phyloP scores from a whole-genome alignment of 257 asterid species.

The Cordia subcordata region DNA sequence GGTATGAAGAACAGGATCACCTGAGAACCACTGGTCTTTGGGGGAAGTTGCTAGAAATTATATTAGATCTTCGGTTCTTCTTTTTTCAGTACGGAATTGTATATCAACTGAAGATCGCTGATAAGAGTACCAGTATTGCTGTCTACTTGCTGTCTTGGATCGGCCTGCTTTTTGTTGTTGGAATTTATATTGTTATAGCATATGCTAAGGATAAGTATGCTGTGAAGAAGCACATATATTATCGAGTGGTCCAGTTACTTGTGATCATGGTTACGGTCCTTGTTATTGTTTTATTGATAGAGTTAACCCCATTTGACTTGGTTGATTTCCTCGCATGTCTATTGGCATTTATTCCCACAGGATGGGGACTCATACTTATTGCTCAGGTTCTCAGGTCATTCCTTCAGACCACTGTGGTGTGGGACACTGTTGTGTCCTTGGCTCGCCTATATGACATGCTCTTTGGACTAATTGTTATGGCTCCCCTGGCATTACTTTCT shows the following conservation, averaged over 20 bases:
- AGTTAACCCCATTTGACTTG: constrained; percentile 33
- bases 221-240: constrained; percentile 63
- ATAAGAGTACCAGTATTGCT: constrained; percentile 37
- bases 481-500: constrained; percentile 72
- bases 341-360: constrained; percentile 90
- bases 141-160: constrained; percentile 94
- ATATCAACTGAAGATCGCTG: constrained; percentile 63
- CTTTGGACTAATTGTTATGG: constrained; percentile 82
- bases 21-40: constrained; percentile 90
- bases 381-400: constrained; percentile 91
- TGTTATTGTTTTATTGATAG: constrained; percentile 44
- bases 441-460: constrained; percentile 88
- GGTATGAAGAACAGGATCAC: constrained; percentile 95
- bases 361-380: constrained; percentile 90
- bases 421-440: constrained; percentile 86
- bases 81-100: constrained; percentile 94
- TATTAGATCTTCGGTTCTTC: constrained; percentile 87
- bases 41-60: constrained; percentile 89
- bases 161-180: constrained; percentile 48
- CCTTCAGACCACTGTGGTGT: constrained; percentile 67
- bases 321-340: constrained; percentile 65
- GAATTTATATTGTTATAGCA: constrained; percentile 50
- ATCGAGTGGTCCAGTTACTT: constrained; percentile 76
- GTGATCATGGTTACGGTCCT: constrained; percentile 48
- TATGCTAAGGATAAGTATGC: constrained; percentile 80